Percentiles rank a stretch among this genome's conserved stretches.
phyloP scores from a whole-genome alignment of 164 flowering plant species.

The Umbilicus rupestris region DNA sequence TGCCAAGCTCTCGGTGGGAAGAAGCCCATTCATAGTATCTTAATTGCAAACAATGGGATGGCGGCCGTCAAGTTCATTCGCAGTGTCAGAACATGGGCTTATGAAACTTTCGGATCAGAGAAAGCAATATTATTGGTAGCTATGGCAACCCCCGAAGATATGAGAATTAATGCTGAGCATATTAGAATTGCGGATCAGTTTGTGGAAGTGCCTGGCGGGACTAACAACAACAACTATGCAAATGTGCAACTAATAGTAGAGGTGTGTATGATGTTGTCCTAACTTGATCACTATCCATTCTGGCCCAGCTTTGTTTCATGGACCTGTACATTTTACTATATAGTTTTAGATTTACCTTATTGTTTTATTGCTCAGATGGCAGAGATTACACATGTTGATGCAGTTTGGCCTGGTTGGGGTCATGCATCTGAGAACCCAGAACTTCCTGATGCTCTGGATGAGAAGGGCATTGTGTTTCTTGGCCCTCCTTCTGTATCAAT shows the following conservation, averaged over 20 bases:
- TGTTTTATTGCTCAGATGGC: slow-evolving; percentile 52
- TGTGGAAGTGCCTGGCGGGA: slow-evolving; percentile 99
- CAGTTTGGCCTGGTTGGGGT: slow-evolving; percentile 99
- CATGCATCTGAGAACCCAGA: slow-evolving; percentile 99
- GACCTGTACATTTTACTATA: slow-evolving; percentile 4
- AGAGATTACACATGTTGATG: slow-evolving; percentile 89
- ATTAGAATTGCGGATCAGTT: slow-evolving; percentile 97
- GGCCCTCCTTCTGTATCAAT: slow-evolving; percentile 93
- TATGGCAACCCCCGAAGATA: too few relatives aligned
- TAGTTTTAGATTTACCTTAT: neutral
- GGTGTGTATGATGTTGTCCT: slow-evolving; percentile 32
- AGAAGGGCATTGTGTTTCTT: slow-evolving; percentile 79
- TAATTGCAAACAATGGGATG: slow-evolving; percentile 99
- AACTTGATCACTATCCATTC: neutral
- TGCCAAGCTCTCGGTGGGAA: slow-evolving; percentile 84
- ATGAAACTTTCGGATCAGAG: slow-evolving; percentile 93
- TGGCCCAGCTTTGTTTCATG: slow-evolving; percentile 7
- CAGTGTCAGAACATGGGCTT: slow-evolving; percentile 93
- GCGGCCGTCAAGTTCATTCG: slow-evolving; percentile 98
- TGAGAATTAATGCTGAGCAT: slow-evolving; percentile 99
- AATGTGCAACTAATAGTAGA: slow-evolving; percentile 99
- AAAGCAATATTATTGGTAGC: slow-evolving; percentile 89
- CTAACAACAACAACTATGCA: slow-evolving; percentile 98
- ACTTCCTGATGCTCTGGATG: slow-evolving; percentile 84
- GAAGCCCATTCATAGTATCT: slow-evolving; percentile 81